These are phyloP conservation scores for Amphicarpaea edgeworthii DNA, from an alignment of 306 rosid species.

Conservation along the genomic window DNA sequence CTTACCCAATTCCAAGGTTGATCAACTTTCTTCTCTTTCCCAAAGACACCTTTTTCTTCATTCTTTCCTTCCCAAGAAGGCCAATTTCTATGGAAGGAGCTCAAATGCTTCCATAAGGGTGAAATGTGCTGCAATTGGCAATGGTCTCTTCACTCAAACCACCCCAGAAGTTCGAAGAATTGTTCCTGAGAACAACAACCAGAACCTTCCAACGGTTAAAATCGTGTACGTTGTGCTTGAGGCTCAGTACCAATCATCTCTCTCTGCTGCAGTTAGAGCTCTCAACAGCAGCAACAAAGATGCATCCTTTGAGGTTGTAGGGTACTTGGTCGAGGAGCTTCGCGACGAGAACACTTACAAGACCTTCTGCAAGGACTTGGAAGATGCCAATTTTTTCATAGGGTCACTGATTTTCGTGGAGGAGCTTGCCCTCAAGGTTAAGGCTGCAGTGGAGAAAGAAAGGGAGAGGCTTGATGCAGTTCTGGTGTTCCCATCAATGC, in stretches of 20 bases:
- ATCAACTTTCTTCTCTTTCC: not conserved
- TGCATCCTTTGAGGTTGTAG: slow-evolving; percentile 10
- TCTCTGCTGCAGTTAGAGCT: slow-evolving; percentile 9
- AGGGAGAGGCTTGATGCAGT: slow-evolving; percentile 20
- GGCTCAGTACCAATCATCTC: slow-evolving; percentile 9
- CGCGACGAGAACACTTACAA: not conserved
- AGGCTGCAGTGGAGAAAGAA: slow-evolving; percentile 9
- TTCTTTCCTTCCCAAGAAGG: slow-evolving; percentile 16
- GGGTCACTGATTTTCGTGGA: slow-evolving; percentile 15
- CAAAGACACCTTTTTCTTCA: slow-evolving; percentile 13
- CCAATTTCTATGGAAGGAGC: not conserved
- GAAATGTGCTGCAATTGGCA: slow-evolving; percentile 14
- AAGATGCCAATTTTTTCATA: slow-evolving; percentile 4
- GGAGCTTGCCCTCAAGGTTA: slow-evolving; percentile 22
- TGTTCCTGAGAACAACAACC: slow-evolving; percentile 1
- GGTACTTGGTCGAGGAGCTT: slow-evolving; percentile 11
- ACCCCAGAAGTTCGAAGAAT: not conserved
- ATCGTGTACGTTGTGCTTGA: slow-evolving; percentile 20
- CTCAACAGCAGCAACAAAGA: slow-evolving; percentile 16
- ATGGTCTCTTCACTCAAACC: slow-evolving; percentile 9
- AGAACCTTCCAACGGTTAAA: not conserved
- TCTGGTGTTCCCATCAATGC: slow-evolving; percentile 21
- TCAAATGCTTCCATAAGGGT: not conserved
- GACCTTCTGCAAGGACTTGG: slow-evolving; percentile 22
- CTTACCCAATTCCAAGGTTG: slow-evolving; percentile 1